Percentiles rank a stretch among this genome's conserved stretches.
These are phyloP conservation scores for Zygoascus sp. DNA, from an alignment of 1,139 yeast species.

Conservation along the genomic window DNA sequence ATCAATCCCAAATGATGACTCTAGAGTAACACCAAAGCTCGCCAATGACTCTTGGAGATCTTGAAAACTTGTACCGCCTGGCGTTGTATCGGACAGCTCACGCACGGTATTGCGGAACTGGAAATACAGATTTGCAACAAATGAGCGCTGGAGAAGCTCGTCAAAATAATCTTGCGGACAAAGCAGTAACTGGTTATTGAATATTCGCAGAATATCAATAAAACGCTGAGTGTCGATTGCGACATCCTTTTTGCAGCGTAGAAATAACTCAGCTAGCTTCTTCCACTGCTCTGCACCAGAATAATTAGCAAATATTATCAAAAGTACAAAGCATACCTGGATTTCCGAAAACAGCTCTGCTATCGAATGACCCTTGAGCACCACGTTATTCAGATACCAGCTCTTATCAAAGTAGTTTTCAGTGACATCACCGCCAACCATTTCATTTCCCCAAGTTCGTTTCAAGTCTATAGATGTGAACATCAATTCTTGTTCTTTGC, in stretches of 20 bases:
- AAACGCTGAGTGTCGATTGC: conserved; percentile 20
- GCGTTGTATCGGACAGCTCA: background rate
- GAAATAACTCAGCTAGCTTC: conserved; percentile 36
- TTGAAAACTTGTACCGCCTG: background rate
- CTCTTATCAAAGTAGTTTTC: conserved; percentile 42
- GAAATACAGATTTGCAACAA: conserved; percentile 22
- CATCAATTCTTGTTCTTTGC: conserved; percentile 17
- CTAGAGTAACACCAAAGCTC: conserved; percentile 11
- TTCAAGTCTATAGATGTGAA: conserved; percentile 39
- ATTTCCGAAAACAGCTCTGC: conserved; percentile 39
- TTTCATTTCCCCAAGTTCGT: conserved; percentile 34
- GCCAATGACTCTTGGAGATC: background rate
- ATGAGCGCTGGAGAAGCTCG: conserved; percentile 30
- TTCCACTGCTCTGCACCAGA: conserved; percentile 47
- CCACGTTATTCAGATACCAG: conserved; percentile 38
- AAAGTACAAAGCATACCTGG: conserved; percentile 38
- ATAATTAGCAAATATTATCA: conserved; percentile 42
- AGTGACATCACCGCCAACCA: conserved; percentile 11
- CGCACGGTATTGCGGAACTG: conserved; percentile 16
- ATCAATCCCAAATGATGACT: conserved; percentile 10
- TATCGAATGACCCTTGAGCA: conserved; percentile 23
- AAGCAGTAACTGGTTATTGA: conserved; percentile 33
- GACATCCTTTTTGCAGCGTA: conserved; percentile 29
- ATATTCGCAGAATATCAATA: conserved; percentile 28
- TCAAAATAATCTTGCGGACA: conserved; percentile 41